Percentiles rank a stretch among this genome's conserved stretches.
These are phyloP conservation scores for Candida nitratophila DNA, from an alignment of 805 yeast genomes.

Conservation along the genomic window DNA sequence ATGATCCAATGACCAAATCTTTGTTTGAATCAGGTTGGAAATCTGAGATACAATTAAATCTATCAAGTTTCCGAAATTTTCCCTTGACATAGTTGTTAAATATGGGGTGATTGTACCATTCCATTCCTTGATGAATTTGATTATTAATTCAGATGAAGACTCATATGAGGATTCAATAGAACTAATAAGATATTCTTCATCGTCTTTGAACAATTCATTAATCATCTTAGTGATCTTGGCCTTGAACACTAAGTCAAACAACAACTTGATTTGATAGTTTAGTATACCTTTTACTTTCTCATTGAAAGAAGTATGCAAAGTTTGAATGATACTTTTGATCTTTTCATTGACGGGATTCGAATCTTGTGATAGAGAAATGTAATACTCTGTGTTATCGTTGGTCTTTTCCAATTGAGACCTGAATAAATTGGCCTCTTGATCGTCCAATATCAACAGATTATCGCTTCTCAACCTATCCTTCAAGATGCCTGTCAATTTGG, in stretches of 20 bases:
- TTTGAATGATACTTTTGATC: constrained; percentile 12
- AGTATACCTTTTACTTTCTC: constrained; percentile 30
- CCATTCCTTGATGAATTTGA: constrained; percentile 60
- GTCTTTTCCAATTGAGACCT: constrained; percentile 17
- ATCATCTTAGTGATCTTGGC: constrained; percentile 28
- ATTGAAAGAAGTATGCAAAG: constrained; percentile 15
- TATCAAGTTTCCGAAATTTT: constrained; percentile 44
- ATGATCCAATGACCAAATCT: constrained; percentile 57
- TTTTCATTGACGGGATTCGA: constrained; percentile 15
- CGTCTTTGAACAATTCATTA: constrained; percentile 30
- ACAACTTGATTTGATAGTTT: constrained; percentile 33
- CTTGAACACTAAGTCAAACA: constrained; percentile 32
- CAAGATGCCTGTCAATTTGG: constrained; percentile 42
- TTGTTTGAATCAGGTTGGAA: constrained; percentile 54
- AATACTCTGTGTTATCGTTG: constrained; percentile 10
- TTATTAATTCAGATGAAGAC: constrained; percentile 24
- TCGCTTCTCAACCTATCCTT: constrained; percentile 18
- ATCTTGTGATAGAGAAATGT: constrained; percentile 6
- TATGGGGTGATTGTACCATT: constrained; percentile 58
- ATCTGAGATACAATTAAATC: constrained; percentile 44
- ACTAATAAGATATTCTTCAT: constrained; percentile 30
- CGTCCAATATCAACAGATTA: constrained; percentile 25
- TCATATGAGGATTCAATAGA: constrained; percentile 1
- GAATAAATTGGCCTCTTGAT: constrained; percentile 19
- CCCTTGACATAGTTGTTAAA: constrained; percentile 24